A percentile compares a stretch with the other conserved stretches of the same genome.
Evolutionary conservation across 495 filamentous ascomycete species (phyloP).

Genomic region (Xylaria sp.): DNA sequence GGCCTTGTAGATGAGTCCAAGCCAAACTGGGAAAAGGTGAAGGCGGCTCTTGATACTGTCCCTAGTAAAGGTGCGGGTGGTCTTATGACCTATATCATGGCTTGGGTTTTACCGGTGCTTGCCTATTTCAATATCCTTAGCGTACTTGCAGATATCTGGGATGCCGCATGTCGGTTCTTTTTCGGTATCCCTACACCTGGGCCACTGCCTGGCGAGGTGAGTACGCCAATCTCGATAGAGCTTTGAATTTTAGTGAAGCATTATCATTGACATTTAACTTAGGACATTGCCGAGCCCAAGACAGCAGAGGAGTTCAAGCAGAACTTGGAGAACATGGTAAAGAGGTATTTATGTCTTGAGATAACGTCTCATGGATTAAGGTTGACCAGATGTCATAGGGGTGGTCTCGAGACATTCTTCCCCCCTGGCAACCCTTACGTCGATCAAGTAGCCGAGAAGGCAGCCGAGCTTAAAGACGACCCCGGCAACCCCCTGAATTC

Average conservation of each 20-base stretch:
- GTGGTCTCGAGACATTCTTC: constrained; percentile 19
- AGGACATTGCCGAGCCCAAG: constrained; percentile 16
- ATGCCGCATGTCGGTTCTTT: constrained; percentile 12
- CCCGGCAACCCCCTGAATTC: constrained; percentile 19
- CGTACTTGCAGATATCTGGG: constrained; percentile 13
- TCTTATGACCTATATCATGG: constrained; percentile 23
- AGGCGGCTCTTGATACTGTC: constrained; percentile 8
- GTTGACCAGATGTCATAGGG: not conserved
- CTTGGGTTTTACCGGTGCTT: constrained; percentile 20
- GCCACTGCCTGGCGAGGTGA: constrained; percentile 11
- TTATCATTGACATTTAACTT: not conserved
- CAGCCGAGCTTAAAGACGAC: constrained; percentile 15
- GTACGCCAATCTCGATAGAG: not conserved
- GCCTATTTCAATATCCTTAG: constrained; percentile 2
- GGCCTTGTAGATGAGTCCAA: constrained; percentile 28
- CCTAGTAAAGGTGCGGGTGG: constrained; percentile 19
- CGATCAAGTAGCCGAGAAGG: constrained; percentile 21
- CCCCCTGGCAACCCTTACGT: constrained; percentile 19
- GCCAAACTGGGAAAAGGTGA: constrained; percentile 3
- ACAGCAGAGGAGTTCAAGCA: constrained; percentile 16
- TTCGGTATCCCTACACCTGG: not conserved
- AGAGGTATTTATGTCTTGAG: not conserved
- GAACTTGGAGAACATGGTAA: constrained; percentile 16
- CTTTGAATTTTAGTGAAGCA: not conserved
- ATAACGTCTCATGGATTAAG: not conserved